These are phyloP conservation scores for Arthroderma uncinatum DNA, from an alignment of 2,329 filamentous ascomycete species.

Conservation along the genomic window DNA sequence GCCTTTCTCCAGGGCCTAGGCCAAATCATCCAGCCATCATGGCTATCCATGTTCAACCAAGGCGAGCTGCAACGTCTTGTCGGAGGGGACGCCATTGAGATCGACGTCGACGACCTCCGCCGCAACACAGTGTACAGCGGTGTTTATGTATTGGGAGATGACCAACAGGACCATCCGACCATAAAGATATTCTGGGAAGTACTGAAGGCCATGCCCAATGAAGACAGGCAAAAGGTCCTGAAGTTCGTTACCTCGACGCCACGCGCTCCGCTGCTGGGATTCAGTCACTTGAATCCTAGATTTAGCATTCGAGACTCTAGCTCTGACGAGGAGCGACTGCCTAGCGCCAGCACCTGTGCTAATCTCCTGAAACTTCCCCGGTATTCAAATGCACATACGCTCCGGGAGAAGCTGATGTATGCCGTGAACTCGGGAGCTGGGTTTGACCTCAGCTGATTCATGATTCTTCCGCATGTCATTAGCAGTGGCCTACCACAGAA, in stretches of 20 bases:
- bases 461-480: not conserved
- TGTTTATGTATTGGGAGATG: constrained; percentile 79
- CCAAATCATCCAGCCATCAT: constrained; percentile 77
- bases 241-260: constrained; percentile 96
- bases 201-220: constrained; percentile 62
- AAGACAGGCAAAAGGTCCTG: constrained; percentile 70
- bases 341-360: constrained; percentile 91
- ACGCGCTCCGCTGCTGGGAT: constrained; percentile 77
- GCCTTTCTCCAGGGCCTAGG: constrained; percentile 81
- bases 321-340: constrained; percentile 62
- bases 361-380: constrained; percentile 86
- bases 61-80: constrained; percentile 86
- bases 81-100: constrained; percentile 72
- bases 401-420: constrained; percentile 77
- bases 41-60: constrained; percentile 99
- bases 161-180: constrained; percentile 73
- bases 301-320: constrained; percentile 87
- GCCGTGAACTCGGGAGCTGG: constrained; percentile 82
- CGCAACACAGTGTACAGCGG: constrained; percentile 78
- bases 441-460: constrained; percentile 55
- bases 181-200: constrained; percentile 86
- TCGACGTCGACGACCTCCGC: constrained; percentile 77
- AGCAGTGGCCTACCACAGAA: not conserved
- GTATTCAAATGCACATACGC: constrained; percentile 53
- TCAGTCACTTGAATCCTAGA: constrained; percentile 67